A percentile compares a stretch with the other conserved stretches of the same genome.
These are phyloP conservation scores for Mortierella hygrophila DNA, from an alignment of 192 early-diverging fungal genomes.

Conservation along the genomic window DNA sequence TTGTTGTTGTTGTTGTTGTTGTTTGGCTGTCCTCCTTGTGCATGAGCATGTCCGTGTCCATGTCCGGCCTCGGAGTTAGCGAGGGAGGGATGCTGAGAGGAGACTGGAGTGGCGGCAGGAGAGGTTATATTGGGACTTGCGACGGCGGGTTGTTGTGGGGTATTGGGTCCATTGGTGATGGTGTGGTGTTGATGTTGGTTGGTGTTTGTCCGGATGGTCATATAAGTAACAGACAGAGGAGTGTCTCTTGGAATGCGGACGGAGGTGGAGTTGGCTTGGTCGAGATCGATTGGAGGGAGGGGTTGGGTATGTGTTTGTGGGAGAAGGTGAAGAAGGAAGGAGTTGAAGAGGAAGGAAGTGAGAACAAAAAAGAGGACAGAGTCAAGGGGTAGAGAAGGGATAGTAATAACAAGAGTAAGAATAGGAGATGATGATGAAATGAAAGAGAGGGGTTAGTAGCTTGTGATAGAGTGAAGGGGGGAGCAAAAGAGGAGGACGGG, in stretches of 20 bases:
- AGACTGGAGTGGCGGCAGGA: not conserved
- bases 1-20: not conserved
- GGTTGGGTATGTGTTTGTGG: not conserved
- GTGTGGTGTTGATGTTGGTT: slow-evolving; percentile 15
- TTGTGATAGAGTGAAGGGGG: not conserved
- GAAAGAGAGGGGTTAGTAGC: not conserved
- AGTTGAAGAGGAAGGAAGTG: not conserved
- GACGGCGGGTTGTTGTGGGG: not conserved
- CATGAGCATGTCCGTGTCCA: no score
- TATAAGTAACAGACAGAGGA: not conserved
- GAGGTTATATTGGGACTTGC: not conserved
- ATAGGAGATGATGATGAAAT: not conserved
- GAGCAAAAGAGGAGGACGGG: no score
- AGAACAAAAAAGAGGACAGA: no score
- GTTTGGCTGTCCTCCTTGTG: not conserved
- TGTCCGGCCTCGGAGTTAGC: not conserved
- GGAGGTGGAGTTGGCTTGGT: not conserved
- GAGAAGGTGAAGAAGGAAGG: not conserved
- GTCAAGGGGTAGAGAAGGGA: no score
- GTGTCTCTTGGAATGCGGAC: not conserved
- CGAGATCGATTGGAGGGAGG: not conserved
- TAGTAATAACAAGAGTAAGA: not conserved
- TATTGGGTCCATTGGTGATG: not conserved
- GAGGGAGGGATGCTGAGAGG: not conserved
- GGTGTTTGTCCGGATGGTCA: slow-evolving; percentile 36